Percentiles rank a stretch among this genome's conserved stretches.
phyloP scores from a whole-genome alignment of 2,329 filamentous ascomycete species.

The Ceratocystis smalleyi region DNA sequence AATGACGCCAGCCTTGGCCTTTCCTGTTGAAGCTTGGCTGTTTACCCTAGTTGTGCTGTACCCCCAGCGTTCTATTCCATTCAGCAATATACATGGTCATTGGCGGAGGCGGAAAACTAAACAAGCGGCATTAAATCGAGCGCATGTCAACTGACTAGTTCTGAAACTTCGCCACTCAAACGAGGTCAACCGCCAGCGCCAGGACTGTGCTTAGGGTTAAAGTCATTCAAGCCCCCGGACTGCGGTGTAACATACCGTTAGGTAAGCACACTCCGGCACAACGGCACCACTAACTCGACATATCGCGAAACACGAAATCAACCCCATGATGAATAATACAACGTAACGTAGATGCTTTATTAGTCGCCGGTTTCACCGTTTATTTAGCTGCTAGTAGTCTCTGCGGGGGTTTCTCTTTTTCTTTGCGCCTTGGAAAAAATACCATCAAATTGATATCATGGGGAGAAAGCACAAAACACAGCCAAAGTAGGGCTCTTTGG shows the following conservation, averaged over 20 bases:
- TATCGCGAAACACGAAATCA: not conserved
- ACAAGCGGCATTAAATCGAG: not conserved
- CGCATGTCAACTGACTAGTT: not conserved
- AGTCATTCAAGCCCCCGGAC: not conserved
- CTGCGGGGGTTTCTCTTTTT: no score
- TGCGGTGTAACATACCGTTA: not conserved
- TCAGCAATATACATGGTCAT: not conserved
- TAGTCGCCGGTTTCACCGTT: no score
- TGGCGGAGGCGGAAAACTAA: not conserved
- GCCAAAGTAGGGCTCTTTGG: not conserved
- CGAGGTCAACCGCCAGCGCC: no score
- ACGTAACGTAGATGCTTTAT: no score
- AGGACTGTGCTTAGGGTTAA: not conserved
- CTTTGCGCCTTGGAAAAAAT: not conserved
- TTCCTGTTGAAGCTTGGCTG: not conserved
- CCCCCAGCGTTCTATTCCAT: not conserved
- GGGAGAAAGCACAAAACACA: not conserved
- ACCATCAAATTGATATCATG: not conserved
- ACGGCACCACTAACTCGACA: not conserved
- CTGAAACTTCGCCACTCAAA: not conserved
- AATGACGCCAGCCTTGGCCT: not conserved
- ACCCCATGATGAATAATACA: no score
- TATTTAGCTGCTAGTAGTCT: no score
- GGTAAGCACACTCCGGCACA: not conserved
- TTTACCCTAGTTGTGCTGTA: not conserved